Base-by-base conservation (phyloP, 345 rosid genomes). In the Heritiera fomes region DNA sequence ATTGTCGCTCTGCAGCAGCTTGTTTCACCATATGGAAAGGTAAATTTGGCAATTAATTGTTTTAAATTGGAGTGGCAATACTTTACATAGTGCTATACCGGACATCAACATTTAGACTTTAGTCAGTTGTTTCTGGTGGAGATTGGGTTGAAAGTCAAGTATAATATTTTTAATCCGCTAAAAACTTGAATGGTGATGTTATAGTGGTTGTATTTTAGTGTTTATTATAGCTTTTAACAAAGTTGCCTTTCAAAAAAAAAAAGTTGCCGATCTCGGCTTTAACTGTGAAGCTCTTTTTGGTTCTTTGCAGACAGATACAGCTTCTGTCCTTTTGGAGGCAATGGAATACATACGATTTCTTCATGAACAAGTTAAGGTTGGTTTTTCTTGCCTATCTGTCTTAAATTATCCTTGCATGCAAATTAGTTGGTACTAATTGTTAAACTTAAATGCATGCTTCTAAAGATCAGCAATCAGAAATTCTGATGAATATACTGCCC, bases 21-120 rank as follows among this genome's bases (percentile, higher is more conserved):
- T 69, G 99, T 95, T 84, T 95, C 99, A 10, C 99, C 98, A 0
- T 92, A 91, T 55, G 99, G 99, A 78, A 96, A 96, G 99, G 99
- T 94, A 86, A 6, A 10, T 38, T 67, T 43, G 30, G 28, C 68
- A 12, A 40, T 81, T 46, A 41, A 52, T 71, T 60, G 46, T 11
- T 81, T 49, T 49, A 43, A 23, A 20, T 56, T 45, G 61, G 7
- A 59, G 62, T 45, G 75, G 59, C 49, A 49, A 23, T 50, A 23
- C 53, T 47, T 50, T 28, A n/a, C 30, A 18, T 45, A 5, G 32
- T 52, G 18, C 45, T 52, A n/a, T 46, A 28, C 30, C 4, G 56
- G 52, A 50, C 63, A 67, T 75, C n/a, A 43, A 74, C 34, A 40
- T 70, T 7, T 50, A 14, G 23, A 70, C 43, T 8, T 38, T 59